Evolutionary conservation across 164 flowering plant genomes (phyloP).

Genomic region (Dillenia suffruticosa): DNA sequence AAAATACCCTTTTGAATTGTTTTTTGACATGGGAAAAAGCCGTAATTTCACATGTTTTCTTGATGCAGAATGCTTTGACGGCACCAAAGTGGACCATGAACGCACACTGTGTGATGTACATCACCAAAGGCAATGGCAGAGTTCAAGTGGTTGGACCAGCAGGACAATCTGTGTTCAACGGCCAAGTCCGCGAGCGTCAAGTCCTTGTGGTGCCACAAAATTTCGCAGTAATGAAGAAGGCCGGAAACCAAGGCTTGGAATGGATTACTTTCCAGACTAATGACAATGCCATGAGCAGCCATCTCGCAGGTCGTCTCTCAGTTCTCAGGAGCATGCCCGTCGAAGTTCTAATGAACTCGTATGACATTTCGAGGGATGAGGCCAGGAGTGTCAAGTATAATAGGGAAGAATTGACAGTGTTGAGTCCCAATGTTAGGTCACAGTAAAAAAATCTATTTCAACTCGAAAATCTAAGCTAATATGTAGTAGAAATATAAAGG

Average conservation of each 20-base stretch:
- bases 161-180: conserved; percentile 14
- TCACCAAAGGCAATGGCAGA: conserved; percentile 15
- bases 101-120: conserved; percentile 19
- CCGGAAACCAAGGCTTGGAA: conserved; percentile 16
- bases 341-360: conserved; percentile 16
- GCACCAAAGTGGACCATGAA: conserved; percentile 23
- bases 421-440: conserved; percentile 4
- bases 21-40: neutral
- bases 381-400: conserved; percentile 18
- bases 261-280: conserved; percentile 19
- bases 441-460: no score
- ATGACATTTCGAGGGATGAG: conserved; percentile 18
- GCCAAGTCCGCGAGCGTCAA: conserved; percentile 13
- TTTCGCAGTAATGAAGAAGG: conserved; percentile 14
- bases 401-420: conserved; percentile 12
- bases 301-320: conserved; percentile 17
- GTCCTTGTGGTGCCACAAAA: conserved; percentile 24
- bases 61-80: conserved; percentile 17
- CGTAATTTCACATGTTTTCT: neutral
- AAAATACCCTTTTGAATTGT: neutral
- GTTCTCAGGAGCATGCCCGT: conserved; percentile 16
- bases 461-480: no score
- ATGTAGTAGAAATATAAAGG: no score
- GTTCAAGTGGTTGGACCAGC: conserved; percentile 16
- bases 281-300: conserved; percentile 16